Base-by-base conservation (phyloP, 345 rosid species). In the Nasturtium officinale region DNA sequence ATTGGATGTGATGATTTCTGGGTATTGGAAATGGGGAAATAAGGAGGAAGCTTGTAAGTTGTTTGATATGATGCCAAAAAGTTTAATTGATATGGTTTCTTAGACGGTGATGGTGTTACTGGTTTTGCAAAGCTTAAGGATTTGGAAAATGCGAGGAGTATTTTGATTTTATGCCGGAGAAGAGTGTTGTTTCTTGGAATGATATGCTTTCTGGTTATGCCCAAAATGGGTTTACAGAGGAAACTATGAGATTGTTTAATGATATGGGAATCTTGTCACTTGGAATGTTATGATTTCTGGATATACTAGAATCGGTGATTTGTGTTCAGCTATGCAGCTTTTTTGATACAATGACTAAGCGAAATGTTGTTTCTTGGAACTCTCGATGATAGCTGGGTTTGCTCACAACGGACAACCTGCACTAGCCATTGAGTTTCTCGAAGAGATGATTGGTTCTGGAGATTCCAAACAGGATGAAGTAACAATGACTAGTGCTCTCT, bases 161-260 rank as follows among this genome's bases (percentile, higher is more conserved):
- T 70, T 86, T 87, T 74, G 83, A 83, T 79, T 48, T 30, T 38
- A 84, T 80, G 80, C 83, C 78, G 1, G 77, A 62, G 69, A 80
- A 65, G 51, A 83, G 64, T 56, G 73, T 76, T 37, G 84, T 83
- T 38, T 81, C 82, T 9, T 87, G 92, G 90, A 83, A 83, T 17
- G 84, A 87, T 12, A 84, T 83, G 88, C 76, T 85, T 63, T 74
- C 92, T 5, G 88, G 89, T 17, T 82, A 84, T 71, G 78, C 77
- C 2, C 82, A 84, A 48, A 84, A 81, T 46, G 85, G 84, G 13
- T 70, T 77, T 43, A 72, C 71, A 6, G 73, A 67, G 18, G 82
- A 82, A 69, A 79, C 82, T 60, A 61, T 82, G 74, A 66, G 65
- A n/a, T 69, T 86, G 75, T 85, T 87, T 52, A 61, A 46, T n/a